Evolutionary conservation across 2,329 filamentous ascomycete species (phyloP), one percentile per base, ranked within the genome.

Genomic region (Hansfordia pulvinata): DNA sequence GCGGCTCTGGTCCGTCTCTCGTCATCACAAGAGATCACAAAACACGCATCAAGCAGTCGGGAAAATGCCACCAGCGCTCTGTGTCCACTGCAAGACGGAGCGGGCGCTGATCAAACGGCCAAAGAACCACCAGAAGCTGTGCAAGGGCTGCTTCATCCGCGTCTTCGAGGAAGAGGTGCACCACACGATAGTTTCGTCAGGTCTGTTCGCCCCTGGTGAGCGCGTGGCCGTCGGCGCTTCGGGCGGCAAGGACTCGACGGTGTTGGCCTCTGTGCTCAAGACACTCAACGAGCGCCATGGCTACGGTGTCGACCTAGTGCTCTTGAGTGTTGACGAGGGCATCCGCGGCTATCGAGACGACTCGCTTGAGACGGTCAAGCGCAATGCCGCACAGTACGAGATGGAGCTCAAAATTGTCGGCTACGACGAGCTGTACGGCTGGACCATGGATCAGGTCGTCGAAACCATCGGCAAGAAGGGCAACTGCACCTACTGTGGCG

Each of bases 371-470:
- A 96, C 90, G 0, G 90, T 98, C 23, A 94, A 94, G 64, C 67
- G 88, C 32, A 96, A 98, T 52, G 82, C 86, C 1, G 52, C 69
- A 9, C 85, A 96, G 52, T 94, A 96, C 54, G 74, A 78, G 2
- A 92, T 98, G 78, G 74, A 81, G 0, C 59, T 98, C 25, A 82
- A 84, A 41, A 93, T 98, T 30, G 73, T 98, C 26, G 85, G 88
- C 26, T 98, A 98, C 44, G 78, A 77, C 28, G 81, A 94, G 44
- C 62, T 98, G 8, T 98, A 98, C 49, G 90, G 88, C 7, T 98
- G 90, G 90, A 94, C 86, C 1, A 98, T 98, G 90, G 90, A 98
- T 46, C 84, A 96, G 46, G 90, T 98, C 8, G 92, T 98, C 4
- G 81, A 86, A 43, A 83, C 88, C 25, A 81, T 98, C 26, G 90